Evolutionary conservation across 768 basidiomycete species (phyloP).

Genomic region (Trametes elegans): DNA sequence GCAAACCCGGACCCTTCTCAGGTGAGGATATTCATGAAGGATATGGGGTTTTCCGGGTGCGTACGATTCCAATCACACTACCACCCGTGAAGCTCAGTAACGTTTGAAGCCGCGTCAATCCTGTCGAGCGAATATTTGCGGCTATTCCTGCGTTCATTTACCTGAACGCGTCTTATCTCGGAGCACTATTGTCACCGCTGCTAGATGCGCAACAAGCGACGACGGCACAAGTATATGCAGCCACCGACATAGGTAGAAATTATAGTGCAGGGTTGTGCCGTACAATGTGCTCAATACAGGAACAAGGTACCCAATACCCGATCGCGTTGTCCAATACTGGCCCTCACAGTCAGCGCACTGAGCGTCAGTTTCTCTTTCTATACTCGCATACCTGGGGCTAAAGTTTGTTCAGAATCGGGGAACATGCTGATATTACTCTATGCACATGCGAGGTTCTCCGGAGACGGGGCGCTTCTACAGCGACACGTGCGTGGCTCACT

Average conservation of each 20-base stretch:
- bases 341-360: not conserved
- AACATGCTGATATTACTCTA: slow-evolving; percentile 30
- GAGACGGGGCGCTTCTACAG: slow-evolving; percentile 26
- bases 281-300: not conserved
- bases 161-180: slow-evolving; percentile 29
- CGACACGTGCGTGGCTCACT: slow-evolving; percentile 5
- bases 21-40: slow-evolving; percentile 23
- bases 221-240: slow-evolving; percentile 24
- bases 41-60: not conserved
- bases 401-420: slow-evolving; percentile 27
- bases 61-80: not conserved
- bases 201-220: slow-evolving; percentile 24
- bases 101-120: slow-evolving; percentile 27
- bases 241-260: slow-evolving; percentile 28
- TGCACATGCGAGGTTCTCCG: slow-evolving; percentile 32
- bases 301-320: slow-evolving; percentile 13
- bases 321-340: not conserved
- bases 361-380: slow-evolving; percentile 2
- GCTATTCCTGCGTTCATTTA: slow-evolving; percentile 31
- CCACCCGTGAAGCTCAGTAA: not conserved
- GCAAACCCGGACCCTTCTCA: slow-evolving; percentile 23
- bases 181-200: slow-evolving; percentile 27
- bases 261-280: not conserved
- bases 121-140: slow-evolving; percentile 33
- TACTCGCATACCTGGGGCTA: not conserved